phyloP scores from a whole-genome alignment of 176 grass and related monocot species.

The Oryza glaberrima region DNA sequence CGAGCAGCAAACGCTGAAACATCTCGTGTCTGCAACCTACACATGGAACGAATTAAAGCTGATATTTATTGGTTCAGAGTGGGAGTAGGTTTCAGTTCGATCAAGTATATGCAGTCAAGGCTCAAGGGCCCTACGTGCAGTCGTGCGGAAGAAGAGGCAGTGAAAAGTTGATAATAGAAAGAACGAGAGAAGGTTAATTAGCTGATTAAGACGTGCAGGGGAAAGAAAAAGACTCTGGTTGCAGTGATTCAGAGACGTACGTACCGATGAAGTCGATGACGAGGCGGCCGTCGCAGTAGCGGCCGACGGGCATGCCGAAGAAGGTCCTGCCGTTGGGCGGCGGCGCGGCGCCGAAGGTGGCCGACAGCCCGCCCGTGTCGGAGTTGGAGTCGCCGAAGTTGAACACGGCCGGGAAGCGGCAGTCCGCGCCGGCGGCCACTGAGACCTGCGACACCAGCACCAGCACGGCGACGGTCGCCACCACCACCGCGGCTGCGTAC shows the following conservation, averaged over 20 bases:
- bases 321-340: constrained; percentile 96
- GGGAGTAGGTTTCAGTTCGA: background rate
- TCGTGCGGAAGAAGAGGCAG: background rate
- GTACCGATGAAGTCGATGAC: constrained; percentile 94
- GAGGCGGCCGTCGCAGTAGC: constrained; percentile 91
- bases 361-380: constrained; percentile 91
- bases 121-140: background rate
- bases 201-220: background rate
- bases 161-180: background rate
- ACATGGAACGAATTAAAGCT: constrained; percentile 18
- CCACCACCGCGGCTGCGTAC: background rate
- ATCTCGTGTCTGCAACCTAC: background rate
- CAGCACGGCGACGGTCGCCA: background rate
- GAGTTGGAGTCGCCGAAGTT: constrained; percentile 99
- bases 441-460: background rate
- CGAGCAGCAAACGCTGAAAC: background rate
- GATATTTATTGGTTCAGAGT: constrained; percentile 38
- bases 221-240: background rate
- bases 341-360: constrained; percentile 76
- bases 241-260: background rate
- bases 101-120: background rate
- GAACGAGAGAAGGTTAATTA: background rate
- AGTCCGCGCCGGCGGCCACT: constrained; percentile 33
- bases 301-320: constrained; percentile 74
- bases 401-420: constrained; percentile 88